phyloP scores from a whole-genome alignment of 176 grass and related monocot genomes.

The Aegilops umbellulata region DNA sequence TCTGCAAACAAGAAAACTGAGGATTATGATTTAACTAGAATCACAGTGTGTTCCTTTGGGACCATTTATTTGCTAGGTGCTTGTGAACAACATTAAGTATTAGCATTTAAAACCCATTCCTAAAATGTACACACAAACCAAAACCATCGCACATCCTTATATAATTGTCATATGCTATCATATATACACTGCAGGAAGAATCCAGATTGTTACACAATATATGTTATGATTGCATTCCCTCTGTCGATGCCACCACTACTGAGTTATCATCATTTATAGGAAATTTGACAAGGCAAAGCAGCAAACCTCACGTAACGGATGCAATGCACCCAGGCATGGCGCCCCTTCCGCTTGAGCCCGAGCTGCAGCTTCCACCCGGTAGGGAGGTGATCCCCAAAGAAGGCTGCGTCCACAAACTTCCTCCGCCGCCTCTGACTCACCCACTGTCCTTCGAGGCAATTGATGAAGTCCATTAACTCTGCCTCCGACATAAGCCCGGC shows the following conservation, averaged over 20 bases:
- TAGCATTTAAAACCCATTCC: neutral
- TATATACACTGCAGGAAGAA: neutral
- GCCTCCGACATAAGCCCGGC: constrained; percentile 40
- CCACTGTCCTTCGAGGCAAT: constrained; percentile 68
- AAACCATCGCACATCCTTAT: neutral
- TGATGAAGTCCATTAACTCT: constrained; percentile 69
- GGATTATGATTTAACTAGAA: constrained; percentile 5
- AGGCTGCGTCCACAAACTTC: constrained; percentile 73
- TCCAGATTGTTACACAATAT: neutral
- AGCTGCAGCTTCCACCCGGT: constrained; percentile 81
- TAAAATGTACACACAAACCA: neutral
- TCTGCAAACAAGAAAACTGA: neutral
- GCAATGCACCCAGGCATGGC: constrained; percentile 46
- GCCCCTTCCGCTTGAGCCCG: constrained; percentile 72
- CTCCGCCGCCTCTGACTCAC: constrained; percentile 46
- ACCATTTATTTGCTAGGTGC: neutral
- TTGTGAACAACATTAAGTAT: constrained; percentile 6
- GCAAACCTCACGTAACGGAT: constrained; percentile 79
- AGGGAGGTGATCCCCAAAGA: constrained; percentile 85
- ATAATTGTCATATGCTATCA: neutral
- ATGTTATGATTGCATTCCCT: constrained; percentile 12
- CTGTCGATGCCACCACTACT: neutral
- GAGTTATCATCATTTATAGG: constrained; percentile 1
- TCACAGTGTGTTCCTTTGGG: neutral
- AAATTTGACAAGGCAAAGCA: constrained; percentile 1